Percentiles rank a stretch among this genome's conserved stretches.
These are phyloP conservation scores for Diaporthe vexans DNA, from an alignment of 2,329 filamentous ascomycete species.

Conservation along the genomic window DNA sequence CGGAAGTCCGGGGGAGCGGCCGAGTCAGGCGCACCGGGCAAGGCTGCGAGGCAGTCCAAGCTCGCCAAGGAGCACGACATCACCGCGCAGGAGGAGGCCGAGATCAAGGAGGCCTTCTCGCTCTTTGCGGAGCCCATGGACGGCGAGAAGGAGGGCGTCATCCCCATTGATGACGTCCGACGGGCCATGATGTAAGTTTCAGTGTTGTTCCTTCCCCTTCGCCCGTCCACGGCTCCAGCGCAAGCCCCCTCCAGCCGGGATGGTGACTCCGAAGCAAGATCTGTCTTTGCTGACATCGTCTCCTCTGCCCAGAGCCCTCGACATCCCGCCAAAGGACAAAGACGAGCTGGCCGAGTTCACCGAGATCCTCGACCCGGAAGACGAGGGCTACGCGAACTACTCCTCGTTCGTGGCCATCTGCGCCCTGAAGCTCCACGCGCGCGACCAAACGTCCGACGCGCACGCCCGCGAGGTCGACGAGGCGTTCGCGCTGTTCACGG, in stretches of 20 bases:
- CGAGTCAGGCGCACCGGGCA: constrained; percentile 48
- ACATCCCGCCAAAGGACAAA: constrained; percentile 74
- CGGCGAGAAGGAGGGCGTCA: constrained; percentile 79
- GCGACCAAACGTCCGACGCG: constrained; percentile 65
- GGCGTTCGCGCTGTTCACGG: constrained; percentile 86
- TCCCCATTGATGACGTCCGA: constrained; percentile 77
- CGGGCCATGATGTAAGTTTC: constrained; percentile 77
- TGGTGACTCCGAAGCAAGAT: too few species aligned
- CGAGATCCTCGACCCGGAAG: constrained; percentile 85
- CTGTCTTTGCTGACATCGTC: not conserved
- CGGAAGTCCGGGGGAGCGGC: constrained; percentile 58
- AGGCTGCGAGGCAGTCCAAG: constrained; percentile 77
- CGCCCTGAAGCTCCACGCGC: constrained; percentile 83
- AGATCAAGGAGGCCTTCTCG: constrained; percentile 91
- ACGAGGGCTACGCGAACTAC: constrained; percentile 83
- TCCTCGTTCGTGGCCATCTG: constrained; percentile 88
- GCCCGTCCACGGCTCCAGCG: too few species aligned
- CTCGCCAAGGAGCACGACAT: constrained; percentile 94
- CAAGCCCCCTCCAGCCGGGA: too few species aligned
- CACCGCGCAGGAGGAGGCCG: constrained; percentile 84
- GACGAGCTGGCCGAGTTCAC: constrained; percentile 83
- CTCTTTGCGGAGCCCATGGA: constrained; percentile 82
- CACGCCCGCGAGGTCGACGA: constrained; percentile 80
- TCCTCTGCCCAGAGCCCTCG: constrained; percentile 77
- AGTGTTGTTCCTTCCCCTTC: not conserved